Base-by-base conservation (phyloP, 2,329 filamentous ascomycete species). In the Nemania sp. region DNA sequence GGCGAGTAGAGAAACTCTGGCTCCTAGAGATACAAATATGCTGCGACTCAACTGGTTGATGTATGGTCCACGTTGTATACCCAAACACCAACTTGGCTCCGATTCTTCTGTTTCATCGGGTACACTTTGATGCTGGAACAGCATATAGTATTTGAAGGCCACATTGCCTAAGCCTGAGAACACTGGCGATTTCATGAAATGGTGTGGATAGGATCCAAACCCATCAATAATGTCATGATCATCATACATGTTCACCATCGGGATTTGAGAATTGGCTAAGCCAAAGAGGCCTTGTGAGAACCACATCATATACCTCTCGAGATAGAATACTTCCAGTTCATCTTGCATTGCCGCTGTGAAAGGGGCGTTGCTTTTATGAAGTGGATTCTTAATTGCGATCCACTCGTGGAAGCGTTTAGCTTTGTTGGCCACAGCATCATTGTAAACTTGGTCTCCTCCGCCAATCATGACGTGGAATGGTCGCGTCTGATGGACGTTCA, bases 381-480 rank as follows among this genome's bases (percentile, higher is more conserved):
- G 73, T 0, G 89, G 84, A 61, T 94, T 91, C 68, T 86, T 90
- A 62, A 90, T 90, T 59, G 83, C 80, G 12, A 93, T 80, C 94
- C 94, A 99, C 57, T 91, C 83, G 52, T 83, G 83, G 76, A 97
- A 97, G 19, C 89, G 76, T 2, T 76, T 77, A 2, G 90, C 90
- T 54, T 96, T 80, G 39, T 84, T 78, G 73, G 90, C 88, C 15
- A 92, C 86, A 12, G 82, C 82, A 69, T 99, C 94, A 63, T 96
- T 97, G 75, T 97, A 99, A 57, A 99, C 89, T 72, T 99, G 94
- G 67, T 97, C 93, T 52, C 94, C 94, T 42, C 94, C 95, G 30
- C 94, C 95, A 61, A 99, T 82, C 94, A 99, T 99, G 49, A 96
- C 91, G 71, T 99, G 95, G 75, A 97, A 99, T 2, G 94, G 94